Evolutionary conservation across 345 rosid species (phyloP), one percentile per base, ranked within the genome.

Genomic region (Pugionium dolabratum): DNA sequence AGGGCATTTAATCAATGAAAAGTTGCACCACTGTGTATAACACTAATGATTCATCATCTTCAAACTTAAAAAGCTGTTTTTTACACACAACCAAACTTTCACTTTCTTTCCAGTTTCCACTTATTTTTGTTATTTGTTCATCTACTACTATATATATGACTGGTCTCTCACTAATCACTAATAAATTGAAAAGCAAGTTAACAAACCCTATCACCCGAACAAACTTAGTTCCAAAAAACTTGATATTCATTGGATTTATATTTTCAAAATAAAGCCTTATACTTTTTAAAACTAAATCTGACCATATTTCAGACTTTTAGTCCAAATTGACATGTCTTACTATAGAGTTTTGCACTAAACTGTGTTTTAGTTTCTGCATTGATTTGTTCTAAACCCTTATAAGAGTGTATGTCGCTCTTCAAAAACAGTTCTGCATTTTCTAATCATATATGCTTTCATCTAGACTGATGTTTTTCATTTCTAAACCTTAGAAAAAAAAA

Each of bases 1-100:
- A 35, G 47, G 76, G 48, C 76, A 72, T 58, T 65, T 59, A 65
- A 72, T 72, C 76, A 72, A 65, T 50, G 51, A 42, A 72, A 72
- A 58, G 66, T 72, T 72, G 43, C 39, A 65, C 43, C 61, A 72
- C 67, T 51, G 67, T 64, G 2, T 57, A 28, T 64, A 39, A 65
- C 66, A 42, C 49, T 65, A 58, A 72, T 72, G 55, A 72, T 72
- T 72, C 76, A 51, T 52, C 9, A 43, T 66, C 71, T 64, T 72
- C 55, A 72, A 71, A 7, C 66, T 18, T 35, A 65, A 58, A 50
- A 65, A 50, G 71, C 71, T 72, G 54, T 8, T 65, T 49, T 4
- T 65, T 58, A 5, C 71, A 64, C 75, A 46, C 6, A 47, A 51
- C 76, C 76, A 72, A 72, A 51, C 71, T 72, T 72, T 72, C 66